Evolutionary conservation across 139 green algal species (phyloP).

Genomic region (Zygnema circumcarinatum): DNA sequence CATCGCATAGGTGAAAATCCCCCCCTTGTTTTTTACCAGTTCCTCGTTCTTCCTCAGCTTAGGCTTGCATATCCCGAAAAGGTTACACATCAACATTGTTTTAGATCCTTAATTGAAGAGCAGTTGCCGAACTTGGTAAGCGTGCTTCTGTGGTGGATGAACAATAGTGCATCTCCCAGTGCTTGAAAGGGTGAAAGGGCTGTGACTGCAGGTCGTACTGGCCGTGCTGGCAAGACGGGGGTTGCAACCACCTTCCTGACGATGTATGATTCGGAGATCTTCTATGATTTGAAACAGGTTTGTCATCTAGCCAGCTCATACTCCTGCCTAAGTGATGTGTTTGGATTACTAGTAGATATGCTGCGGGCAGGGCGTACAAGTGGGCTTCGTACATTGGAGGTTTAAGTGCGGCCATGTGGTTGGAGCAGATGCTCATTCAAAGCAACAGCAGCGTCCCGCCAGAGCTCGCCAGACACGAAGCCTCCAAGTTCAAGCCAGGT

Average conservation of each 20-base stretch:
- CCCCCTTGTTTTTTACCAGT: no score
- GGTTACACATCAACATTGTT: not conserved
- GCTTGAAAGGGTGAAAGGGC: no score
- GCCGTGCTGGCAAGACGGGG: constrained; percentile 74
- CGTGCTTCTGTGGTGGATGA: not conserved
- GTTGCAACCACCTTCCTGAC: constrained; percentile 91
- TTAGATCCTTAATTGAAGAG: not conserved
- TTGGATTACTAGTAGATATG: constrained; percentile 3
- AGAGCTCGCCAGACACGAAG: constrained; percentile 58
- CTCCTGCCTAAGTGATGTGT: constrained; percentile 7
- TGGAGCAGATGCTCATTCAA: constrained; percentile 51
- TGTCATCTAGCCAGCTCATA: constrained; percentile 11
- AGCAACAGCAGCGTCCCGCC: constrained; percentile 28
- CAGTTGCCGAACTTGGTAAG: not conserved
- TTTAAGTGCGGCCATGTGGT: not conserved
- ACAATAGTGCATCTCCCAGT: no score
- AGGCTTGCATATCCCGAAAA: not conserved
- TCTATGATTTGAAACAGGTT: constrained; percentile 88
- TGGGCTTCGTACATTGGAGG: not conserved
- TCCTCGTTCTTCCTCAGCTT: not conserved
- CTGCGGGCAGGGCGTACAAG: not conserved
- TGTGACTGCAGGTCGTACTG: constrained; percentile 65
- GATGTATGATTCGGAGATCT: constrained; percentile 77
- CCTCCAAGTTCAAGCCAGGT: constrained; percentile 63
- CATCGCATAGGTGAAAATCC: constrained; percentile 73